phyloP scores from a whole-genome alignment of 768 basidiomycete genomes.

The Calocybe indica region DNA sequence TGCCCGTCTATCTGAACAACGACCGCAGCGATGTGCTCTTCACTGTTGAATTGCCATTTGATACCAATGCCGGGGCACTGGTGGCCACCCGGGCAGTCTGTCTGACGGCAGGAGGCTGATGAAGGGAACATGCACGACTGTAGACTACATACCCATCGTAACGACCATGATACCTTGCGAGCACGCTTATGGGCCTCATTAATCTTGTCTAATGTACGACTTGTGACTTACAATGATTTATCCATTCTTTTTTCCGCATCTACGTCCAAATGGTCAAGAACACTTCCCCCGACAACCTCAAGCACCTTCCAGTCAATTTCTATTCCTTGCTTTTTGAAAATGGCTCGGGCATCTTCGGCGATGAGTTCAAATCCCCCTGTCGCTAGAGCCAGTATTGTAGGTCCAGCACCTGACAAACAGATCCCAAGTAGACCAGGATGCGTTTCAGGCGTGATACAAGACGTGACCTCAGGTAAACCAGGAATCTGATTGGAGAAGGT shows the following conservation, averaged over 20 bases:
- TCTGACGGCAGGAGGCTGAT: conserved; percentile 73
- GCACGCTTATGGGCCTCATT: conserved; percentile 3
- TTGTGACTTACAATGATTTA: neutral
- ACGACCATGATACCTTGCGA: conserved; percentile 8
- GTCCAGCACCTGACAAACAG: conserved; percentile 96
- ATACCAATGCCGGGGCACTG: conserved; percentile 54
- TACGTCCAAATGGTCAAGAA: conserved; percentile 15
- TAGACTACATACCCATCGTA: conserved; percentile 7
- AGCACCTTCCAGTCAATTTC: conserved; percentile 90
- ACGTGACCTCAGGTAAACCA: conserved; percentile 89
- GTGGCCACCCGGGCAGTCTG: conserved; percentile 89
- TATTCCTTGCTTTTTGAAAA: conserved; percentile 68
- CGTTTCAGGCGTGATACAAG: conserved; percentile 76
- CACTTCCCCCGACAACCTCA: conserved; percentile 47
- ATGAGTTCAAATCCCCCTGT: conserved; percentile 80
- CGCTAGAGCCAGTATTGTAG: conserved; percentile 94
- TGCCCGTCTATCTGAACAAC: conserved; percentile 91
- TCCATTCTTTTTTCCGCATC: neutral
- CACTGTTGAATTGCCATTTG: conserved; percentile 81
- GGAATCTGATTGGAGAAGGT: conserved; percentile 61
- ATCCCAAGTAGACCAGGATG: conserved; percentile 97
- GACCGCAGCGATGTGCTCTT: conserved; percentile 89
- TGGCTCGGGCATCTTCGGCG: conserved; percentile 69
- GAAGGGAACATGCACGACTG: neutral
- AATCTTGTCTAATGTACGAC: neutral